Percentiles rank a stretch among this genome's conserved stretches.
Conservation (phyloP, 257 asterid species). For the Cordia subcordata region DNA sequence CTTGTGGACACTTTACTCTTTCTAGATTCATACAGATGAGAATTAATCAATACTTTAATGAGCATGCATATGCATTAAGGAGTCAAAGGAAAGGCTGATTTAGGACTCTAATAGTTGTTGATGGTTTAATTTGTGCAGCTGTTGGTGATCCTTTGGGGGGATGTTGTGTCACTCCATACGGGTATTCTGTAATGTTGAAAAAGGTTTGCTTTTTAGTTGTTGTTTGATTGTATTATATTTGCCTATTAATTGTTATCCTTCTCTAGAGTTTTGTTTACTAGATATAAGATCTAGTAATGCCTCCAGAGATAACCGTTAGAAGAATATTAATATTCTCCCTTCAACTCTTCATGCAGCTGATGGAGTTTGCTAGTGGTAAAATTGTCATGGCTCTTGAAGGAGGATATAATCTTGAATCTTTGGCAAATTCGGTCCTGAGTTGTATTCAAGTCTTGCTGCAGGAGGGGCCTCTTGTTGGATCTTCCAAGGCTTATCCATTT, state of each 20-base stretch:
- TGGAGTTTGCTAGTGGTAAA: conserved; percentile 83
- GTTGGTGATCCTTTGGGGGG: conserved; percentile 90
- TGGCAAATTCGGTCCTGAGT: conserved; percentile 72
- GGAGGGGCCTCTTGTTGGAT: conserved; percentile 46
- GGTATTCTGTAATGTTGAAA: conserved; percentile 76
- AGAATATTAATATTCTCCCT: conserved; percentile 12
- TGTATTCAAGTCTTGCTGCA: conserved; percentile 70
- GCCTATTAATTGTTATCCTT: neutral
- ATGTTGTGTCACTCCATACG: conserved; percentile 78
- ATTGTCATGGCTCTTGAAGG: conserved; percentile 98
- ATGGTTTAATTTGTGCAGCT: conserved; percentile 47
- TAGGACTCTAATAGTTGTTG: conserved; percentile 6
- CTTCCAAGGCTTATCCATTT: conserved; percentile 62
- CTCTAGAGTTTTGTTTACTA: no score
- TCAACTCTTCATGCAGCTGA: conserved; percentile 44
- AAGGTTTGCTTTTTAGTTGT: conserved; percentile 47
- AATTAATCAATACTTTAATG: neutral
- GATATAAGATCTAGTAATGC: neutral
- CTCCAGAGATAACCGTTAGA: neutral
- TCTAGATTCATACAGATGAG: neutral
- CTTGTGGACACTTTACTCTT: neutral
- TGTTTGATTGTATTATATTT: neutral
- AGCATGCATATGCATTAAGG: conserved; percentile 9
- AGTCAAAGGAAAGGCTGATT: neutral
- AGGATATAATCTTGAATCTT: conserved; percentile 77